Evolutionary conservation across 2,329 filamentous ascomycete genomes (phyloP), one percentile per base, ranked within the genome.

Genomic region (Scedosporium minutisporum): DNA sequence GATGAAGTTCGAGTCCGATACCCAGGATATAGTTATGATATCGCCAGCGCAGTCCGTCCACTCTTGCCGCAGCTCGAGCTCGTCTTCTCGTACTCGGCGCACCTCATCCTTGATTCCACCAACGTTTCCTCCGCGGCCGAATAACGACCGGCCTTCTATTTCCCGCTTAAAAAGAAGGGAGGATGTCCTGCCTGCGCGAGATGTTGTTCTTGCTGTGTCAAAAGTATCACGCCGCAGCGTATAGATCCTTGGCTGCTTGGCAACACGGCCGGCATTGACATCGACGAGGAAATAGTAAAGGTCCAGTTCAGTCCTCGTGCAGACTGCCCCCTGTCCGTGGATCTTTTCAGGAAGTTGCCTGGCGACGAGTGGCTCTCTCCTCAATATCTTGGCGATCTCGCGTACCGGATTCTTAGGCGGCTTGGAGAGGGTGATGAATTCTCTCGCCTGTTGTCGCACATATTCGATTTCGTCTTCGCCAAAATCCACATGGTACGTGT

Each of bases 1-100:
- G n/a, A 87, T 68, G 60, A 87, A 83, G 16, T 74, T 74, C n/a
- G 76, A 69, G 21, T 80, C 68, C 0, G 81, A 81, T 0, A 82
- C 74, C 85, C 85, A 88, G 18, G 76, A 77, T 58, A 86, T 76
- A 2, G 84, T 82, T 23, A 79, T 76, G 53, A 87, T 80, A 67
- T 87, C 85, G 3, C 85, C 85, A 33, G 85, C 84, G 61, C 83
- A 86, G 66, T 83, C 81, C 1, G 80, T 83, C 76, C 83, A 87
- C 67, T 86, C 80, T 2, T 79, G 75, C 29, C 78, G 74, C 7
- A 80, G 72, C 57, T 77, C 74, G 3, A 87, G 66, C 1, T 72
- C 73, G 63, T 87, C 84, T 66, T 87, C 84, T 5, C 73, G 71
- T 25, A 73, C 70, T 44, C 73, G 77, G 23, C 69, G 74, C 48